Base-by-base conservation (phyloP, 306 rosid species). In the Lathyrus oleraceus region DNA sequence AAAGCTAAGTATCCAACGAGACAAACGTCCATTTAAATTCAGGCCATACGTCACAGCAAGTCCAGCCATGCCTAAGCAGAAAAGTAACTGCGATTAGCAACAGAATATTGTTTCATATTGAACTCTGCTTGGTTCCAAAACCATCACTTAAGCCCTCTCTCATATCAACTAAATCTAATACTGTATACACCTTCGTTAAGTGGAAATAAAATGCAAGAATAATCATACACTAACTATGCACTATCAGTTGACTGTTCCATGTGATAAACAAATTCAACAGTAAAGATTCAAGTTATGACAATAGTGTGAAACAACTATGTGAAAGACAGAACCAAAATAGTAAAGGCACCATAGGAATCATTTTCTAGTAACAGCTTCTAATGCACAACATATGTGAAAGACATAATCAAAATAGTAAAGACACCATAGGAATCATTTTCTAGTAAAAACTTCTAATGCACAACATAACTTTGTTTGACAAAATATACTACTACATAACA, bases 1-100 rank as follows among this genome's bases (percentile, higher is more conserved):
- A 78, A 93, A 93, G 83, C 96, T 93, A 60, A 93, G 96, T 77
- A 93, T 90, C 98, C 98, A 93, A 59, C 96, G 85, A 5, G 98
- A 93, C 61, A 93, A 67, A 25, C 96, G 93, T 54, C 84, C 90
- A 78, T 90, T 93, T 70, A 93, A 82, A 79, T 93, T 90, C 72
- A 93, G 83, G 67, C 98, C 96, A 42, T 93, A 90, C 2, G 96
- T 92, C 43, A 92, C 98, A 21, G 96, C 96, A 71, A 92, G 96
- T 45, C 98, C 98, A 19, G 98, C 98, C 98, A 92, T 92, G 80
- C 95, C 96, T 92, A 35, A 27, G 84, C 49, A 70, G 67, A 74
- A 81, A 76, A 79, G 20, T 35, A 72, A 66, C 7, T 28, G 60
- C 11, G 15, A 35, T 82, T 61, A 76, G 79, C 58, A 78, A 57